Base-by-base conservation (phyloP, 1,139 yeast species). In the Nadsonia commutata region DNA sequence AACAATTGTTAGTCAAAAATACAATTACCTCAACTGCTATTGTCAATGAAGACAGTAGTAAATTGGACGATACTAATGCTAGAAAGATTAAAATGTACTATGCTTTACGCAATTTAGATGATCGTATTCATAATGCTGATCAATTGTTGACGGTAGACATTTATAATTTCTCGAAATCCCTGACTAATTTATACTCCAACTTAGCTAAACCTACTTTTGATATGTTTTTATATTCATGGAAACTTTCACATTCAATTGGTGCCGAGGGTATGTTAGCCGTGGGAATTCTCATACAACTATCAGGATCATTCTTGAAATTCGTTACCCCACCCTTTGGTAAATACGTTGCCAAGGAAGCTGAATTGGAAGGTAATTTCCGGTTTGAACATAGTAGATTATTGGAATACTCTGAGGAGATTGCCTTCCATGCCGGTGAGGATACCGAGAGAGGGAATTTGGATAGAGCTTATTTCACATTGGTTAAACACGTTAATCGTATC, bases 311-410 rank as follows among this genome's bases (percentile, higher is more conserved):
- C 39, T 66, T 88, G 51, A 71, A 81, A 51, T 67, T 82, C 45
- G 75, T 86, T 53, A 83, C 95, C 11, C 97, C 97, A 7, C 94
- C 94, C 41, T 88, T 88, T 57, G 93, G 95, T 21, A 80, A 74
- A 56, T 68, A 84, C 45, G 85, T 94, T 1, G 71, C 85, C 43
- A 78, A 78, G 49, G 78, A 80, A 56, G 90, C 95, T 13, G 74
- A 77, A 42, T 66, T 85, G 43, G 96, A 88, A 61, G 94, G 95
- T 48, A 80, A 82, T 56, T 80, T 85, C 52, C 76, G 95, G 52
- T 74, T 81, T 20, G 72, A 82, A 31, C 96, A 88, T 60, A 76
- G 95, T 2, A 79, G 85, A 56, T 68, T 88, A 31, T 86, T 84
- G 36, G 68, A 77, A 41, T 81, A 80, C 56, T 76, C 74, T 52